Evolutionary conservation across 1,284 basidiomycete genomes (phyloP).

Genomic region (Naganishia cerealis): DNA sequence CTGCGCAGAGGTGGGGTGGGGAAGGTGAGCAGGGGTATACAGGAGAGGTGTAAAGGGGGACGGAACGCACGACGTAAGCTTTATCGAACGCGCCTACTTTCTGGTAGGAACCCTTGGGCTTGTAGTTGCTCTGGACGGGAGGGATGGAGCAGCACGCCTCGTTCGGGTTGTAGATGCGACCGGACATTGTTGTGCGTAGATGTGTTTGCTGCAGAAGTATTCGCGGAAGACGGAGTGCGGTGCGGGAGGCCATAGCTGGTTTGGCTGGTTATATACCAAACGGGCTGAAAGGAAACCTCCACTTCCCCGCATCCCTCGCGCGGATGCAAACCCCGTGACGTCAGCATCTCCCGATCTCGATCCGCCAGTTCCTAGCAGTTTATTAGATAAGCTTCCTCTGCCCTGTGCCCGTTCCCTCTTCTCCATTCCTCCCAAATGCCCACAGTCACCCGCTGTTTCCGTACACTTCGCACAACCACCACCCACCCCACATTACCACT

Average conservation of each 20-base stretch:
- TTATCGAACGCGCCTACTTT: constrained; percentile 49
- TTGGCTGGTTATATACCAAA: too few species aligned
- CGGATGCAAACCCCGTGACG: constrained; percentile 6
- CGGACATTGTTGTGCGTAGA: constrained; percentile 11
- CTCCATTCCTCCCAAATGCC: neutral
- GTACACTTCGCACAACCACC: too few species aligned
- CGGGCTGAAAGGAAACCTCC: too few species aligned
- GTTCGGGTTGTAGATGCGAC: constrained; percentile 22
- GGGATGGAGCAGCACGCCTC: constrained; percentile 57
- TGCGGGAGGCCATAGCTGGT: too few species aligned
- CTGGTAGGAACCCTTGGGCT: constrained; percentile 55
- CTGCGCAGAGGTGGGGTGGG: neutral
- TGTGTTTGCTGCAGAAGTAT: neutral
- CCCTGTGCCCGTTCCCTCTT: neutral
- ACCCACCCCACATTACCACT: neutral
- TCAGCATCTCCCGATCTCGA: constrained; percentile 19
- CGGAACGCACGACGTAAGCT: constrained; percentile 47
- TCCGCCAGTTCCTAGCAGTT: neutral
- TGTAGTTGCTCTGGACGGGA: constrained; percentile 56
- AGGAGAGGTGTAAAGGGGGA: neutral
- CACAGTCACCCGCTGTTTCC: neutral
- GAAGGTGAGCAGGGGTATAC: neutral
- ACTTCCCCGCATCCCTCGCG: too few species aligned
- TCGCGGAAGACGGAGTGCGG: neutral
- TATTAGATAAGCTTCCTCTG: neutral